These are phyloP conservation scores for Fusarium ramigenum DNA, from an alignment of 2,329 filamentous ascomycete genomes.

Conservation along the genomic window DNA sequence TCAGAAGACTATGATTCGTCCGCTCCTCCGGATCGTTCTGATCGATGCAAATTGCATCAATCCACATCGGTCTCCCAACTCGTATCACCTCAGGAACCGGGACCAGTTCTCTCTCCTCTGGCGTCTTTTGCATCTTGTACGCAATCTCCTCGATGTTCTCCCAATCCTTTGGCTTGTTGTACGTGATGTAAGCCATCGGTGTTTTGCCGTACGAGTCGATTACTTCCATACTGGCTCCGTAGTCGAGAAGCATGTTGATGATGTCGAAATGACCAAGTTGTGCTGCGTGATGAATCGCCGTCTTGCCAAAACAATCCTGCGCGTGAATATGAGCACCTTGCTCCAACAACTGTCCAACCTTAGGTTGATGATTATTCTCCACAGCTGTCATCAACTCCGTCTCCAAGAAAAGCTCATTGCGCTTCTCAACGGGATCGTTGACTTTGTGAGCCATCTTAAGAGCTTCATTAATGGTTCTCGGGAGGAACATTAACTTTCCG, in stretches of 20 bases:
- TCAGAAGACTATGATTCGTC: background rate
- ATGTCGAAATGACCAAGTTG: background rate
- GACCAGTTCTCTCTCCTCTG: background rate
- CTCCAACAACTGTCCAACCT: background rate
- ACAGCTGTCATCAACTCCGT: background rate
- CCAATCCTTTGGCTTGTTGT: background rate
- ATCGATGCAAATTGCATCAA: slow-evolving; percentile 3
- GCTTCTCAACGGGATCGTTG: background rate
- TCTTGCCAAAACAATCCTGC: background rate
- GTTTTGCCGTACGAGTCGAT: background rate
- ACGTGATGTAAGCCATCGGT: background rate
- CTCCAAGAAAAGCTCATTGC: background rate
- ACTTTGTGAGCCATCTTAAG: background rate
- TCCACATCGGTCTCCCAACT: slow-evolving; percentile 3
- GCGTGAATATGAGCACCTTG: background rate
- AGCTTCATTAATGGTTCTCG: background rate
- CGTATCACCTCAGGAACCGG: rapidly evolving
- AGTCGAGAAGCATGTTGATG: background rate
- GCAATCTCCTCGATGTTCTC: background rate
- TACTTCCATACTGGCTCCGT: background rate
- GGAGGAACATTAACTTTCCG: background rate
- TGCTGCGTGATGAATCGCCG: background rate
- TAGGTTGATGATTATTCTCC: background rate
- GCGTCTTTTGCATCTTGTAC: background rate
- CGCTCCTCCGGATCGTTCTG: background rate